phyloP scores from a whole-genome alignment of 345 rosid genomes.

The Brassica incana region DNA sequence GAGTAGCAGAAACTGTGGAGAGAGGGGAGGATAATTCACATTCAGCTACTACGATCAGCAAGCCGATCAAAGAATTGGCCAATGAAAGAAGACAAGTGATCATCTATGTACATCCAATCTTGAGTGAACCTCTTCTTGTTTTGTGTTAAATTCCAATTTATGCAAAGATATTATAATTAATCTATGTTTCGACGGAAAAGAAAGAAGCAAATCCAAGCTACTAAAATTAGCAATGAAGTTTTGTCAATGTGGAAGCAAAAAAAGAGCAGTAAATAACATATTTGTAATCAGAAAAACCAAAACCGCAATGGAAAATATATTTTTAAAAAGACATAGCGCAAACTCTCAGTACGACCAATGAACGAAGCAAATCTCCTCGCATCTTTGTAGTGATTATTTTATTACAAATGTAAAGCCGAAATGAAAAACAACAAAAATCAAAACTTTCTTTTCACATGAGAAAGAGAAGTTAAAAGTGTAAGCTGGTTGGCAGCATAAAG shows the following conservation, averaged over 20 bases:
- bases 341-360: background rate
- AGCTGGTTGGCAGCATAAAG: background rate
- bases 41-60: background rate
- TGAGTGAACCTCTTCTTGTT: no score
- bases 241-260: background rate
- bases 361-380: background rate
- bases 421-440: background rate
- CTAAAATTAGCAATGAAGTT: background rate
- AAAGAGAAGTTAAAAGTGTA: slow-evolving; percentile 2
- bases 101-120: no score
- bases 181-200: no score
- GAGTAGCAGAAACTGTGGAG: no score
- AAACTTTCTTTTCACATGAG: background rate
- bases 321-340: background rate
- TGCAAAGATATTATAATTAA: no score
- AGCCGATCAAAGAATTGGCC: background rate
- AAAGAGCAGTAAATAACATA: background rate
- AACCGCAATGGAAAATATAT: background rate
- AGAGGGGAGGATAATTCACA: no score
- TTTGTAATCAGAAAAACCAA: background rate
- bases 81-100: slow-evolving; percentile 12
- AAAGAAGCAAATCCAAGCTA: no score
- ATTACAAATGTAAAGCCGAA: background rate
- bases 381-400: background rate
- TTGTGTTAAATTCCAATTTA: no score